Conservation (phyloP, 306 rosid genomes). For the Albizia julibrissin region DNA sequence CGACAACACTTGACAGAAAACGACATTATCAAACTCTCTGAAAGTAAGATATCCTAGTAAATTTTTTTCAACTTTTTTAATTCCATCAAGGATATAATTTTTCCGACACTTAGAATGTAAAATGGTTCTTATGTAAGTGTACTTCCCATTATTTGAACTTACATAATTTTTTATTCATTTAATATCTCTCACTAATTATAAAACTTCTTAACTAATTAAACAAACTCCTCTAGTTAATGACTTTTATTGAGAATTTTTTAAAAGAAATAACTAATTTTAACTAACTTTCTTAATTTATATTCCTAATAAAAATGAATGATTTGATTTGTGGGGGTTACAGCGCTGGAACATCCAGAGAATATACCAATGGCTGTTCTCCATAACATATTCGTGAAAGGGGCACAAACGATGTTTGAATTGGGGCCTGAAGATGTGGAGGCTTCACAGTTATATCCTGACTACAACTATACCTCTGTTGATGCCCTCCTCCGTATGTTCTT, state of each 20-base stretch:
- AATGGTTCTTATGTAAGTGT: no score
- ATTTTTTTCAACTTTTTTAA: no score
- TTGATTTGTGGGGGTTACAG: no score
- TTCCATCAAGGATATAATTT: no score
- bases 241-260: no score
- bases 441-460: constrained; percentile 42
- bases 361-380: constrained; percentile 32
- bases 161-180: no score
- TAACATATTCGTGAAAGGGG: constrained; percentile 46
- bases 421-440: constrained; percentile 38
- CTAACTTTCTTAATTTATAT: no score
- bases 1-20: constrained; percentile 24
- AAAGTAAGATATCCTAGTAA: constrained; percentile 17
- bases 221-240: neutral
- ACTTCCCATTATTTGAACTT: no score
- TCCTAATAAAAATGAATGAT: neutral
- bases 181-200: no score
- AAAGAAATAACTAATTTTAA: no score
- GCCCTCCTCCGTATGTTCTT: constrained; percentile 42
- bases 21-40: constrained; percentile 25
- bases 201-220: no score
- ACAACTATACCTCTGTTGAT: constrained; percentile 43
- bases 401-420: constrained; percentile 37
- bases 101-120: no score
- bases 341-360: constrained; percentile 25